Percentiles rank a stretch among this genome's conserved stretches.
These are phyloP conservation scores for Phytophthora capsici DNA, from an alignment of 352 stramenopile genomes.

Conservation along the genomic window DNA sequence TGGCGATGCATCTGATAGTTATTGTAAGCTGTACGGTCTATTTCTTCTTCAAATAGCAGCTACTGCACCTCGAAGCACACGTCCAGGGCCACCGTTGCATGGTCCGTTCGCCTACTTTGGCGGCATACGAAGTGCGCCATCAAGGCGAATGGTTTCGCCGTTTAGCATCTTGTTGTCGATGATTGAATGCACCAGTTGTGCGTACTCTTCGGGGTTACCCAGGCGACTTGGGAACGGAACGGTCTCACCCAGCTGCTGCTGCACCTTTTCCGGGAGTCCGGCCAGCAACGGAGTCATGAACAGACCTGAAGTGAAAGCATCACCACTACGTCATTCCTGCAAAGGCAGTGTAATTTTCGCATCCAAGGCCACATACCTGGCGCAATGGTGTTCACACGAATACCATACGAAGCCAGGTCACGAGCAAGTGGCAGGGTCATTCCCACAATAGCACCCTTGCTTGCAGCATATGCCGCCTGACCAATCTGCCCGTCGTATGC, in stretches of 20 bases:
- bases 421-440: constrained; percentile 98
- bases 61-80: constrained; percentile 68
- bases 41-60: not conserved
- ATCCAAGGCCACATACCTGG: constrained; percentile 57
- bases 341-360: not conserved
- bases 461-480: constrained; percentile 97
- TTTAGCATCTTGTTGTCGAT: constrained; percentile 99
- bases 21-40: not conserved
- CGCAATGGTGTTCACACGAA: constrained; percentile 98
- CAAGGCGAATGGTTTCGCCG: constrained; percentile 97
- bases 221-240: constrained; percentile 97
- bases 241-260: constrained; percentile 91
- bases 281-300: constrained; percentile 97
- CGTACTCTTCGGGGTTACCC: constrained; percentile 96
- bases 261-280: constrained; percentile 95
- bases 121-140: constrained; percentile 97
- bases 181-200: constrained; percentile 94
- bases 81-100: constrained; percentile 52
- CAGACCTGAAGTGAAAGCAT: constrained; percentile 63
- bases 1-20: constrained; percentile 62
- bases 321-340: not conserved
- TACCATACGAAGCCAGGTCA: constrained; percentile 93
- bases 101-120: constrained; percentile 64
- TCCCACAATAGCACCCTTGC: constrained; percentile 95
- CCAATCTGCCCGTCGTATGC: constrained; percentile 98